Conservation (phyloP, 2,329 filamentous ascomycete species). For the Trichoderma sp. region DNA sequence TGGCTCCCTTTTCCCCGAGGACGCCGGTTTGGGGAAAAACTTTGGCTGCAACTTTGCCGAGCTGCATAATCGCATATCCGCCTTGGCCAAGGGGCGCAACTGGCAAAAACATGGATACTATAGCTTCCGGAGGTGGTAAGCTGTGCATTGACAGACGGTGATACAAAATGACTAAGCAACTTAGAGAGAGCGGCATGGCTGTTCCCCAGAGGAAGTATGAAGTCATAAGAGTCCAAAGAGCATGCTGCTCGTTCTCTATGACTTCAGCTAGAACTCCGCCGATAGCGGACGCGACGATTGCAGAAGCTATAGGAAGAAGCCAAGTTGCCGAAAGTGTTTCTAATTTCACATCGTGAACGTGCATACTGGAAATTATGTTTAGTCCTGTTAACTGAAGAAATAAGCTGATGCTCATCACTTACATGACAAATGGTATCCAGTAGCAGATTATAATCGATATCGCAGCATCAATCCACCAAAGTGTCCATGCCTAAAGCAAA, state of each 20-base stretch:
- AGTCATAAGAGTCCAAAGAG: constrained; percentile 17
- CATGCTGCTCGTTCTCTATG: background rate
- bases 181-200: constrained; percentile 13
- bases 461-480: constrained; percentile 18
- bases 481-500: background rate
- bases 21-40: constrained; percentile 1
- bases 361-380: background rate
- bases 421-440: constrained; percentile 18
- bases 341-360: background rate
- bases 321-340: constrained; percentile 12
- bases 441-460: constrained; percentile 13
- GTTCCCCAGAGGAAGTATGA: constrained; percentile 17
- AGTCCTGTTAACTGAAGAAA: background rate
- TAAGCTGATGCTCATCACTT: background rate
- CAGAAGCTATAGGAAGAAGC: constrained; percentile 12
- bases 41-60: constrained; percentile 8
- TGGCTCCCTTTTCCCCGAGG: background rate
- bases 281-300: constrained; percentile 12
- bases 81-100: constrained; percentile 14
- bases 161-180: background rate
- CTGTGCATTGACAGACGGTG: constrained; percentile 14
- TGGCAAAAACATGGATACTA: constrained; percentile 9
- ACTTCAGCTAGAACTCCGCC: constrained; percentile 1
- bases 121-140: background rate
- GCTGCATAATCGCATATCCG: constrained; percentile 17